A percentile compares a stretch with the other conserved stretches of the same genome.
phyloP scores from a whole-genome alignment of 352 stramenopile genomes.

The Stramenopiles sp. region DNA sequence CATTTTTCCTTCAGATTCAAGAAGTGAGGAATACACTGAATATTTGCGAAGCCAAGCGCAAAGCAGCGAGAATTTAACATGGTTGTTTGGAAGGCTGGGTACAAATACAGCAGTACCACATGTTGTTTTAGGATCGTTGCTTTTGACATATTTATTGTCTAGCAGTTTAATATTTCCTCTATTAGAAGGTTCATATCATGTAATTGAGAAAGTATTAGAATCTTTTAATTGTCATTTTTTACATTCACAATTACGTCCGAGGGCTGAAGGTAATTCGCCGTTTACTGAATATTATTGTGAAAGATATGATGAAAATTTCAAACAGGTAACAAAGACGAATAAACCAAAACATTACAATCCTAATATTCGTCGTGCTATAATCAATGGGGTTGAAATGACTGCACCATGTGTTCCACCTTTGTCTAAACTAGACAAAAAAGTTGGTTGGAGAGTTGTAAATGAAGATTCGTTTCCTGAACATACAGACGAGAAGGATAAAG shows the following conservation, averaged over 20 bases:
- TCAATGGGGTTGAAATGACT: not conserved
- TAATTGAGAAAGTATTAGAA: not conserved
- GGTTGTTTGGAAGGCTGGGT: not conserved
- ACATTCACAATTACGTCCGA: not conserved
- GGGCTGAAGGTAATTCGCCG: not conserved
- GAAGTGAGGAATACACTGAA: not conserved
- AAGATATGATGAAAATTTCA: not conserved
- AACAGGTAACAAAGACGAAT: not conserved
- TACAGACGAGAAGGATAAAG: not conserved
- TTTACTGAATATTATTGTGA: constrained; percentile 2
- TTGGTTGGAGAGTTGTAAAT: not conserved
- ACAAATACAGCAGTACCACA: not conserved
- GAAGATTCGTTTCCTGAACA: not conserved
- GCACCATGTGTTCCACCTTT: not conserved
- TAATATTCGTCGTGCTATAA: not conserved
- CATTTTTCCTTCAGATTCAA: not conserved
- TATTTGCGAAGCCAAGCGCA: not conserved
- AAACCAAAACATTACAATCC: not conserved
- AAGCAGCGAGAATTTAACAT: not conserved
- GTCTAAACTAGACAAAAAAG: not conserved
- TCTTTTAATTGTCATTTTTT: not conserved
- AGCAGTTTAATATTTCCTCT: not conserved
- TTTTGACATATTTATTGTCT: not conserved
- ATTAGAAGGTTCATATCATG: not conserved
- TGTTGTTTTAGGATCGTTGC: not conserved